Conservation (phyloP, 331 rosid genomes). For the Stylosanthes scabra region DNA sequence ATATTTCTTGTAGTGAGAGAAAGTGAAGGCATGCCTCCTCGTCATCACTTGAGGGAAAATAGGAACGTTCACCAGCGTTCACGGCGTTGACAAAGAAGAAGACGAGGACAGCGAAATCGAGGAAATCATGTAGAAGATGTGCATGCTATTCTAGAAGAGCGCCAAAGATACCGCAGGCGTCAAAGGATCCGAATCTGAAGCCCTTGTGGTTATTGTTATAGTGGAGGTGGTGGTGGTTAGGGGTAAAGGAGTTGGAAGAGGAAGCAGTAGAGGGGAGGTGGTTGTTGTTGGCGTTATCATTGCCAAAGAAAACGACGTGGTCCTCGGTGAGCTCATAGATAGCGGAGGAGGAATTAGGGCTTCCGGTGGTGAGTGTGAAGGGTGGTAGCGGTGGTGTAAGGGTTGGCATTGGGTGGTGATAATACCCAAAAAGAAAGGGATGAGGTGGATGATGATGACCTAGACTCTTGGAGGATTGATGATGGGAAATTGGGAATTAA, state of each 20-base stretch:
- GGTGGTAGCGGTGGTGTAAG: no score
- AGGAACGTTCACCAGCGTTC: no score
- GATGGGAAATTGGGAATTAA: no score
- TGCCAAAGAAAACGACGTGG: constrained; percentile 69
- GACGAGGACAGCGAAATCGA: constrained; percentile 51
- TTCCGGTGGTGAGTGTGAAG: neutral
- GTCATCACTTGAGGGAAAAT: no score
- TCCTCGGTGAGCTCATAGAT: constrained; percentile 70
- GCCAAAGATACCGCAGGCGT: constrained; percentile 78
- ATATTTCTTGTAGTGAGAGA: no score
- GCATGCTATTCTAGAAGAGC: constrained; percentile 67
- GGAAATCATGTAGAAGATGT: constrained; percentile 54
- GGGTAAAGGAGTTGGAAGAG: constrained; percentile 44
- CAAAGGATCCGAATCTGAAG: constrained; percentile 47
- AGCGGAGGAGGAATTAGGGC: constrained; percentile 23
- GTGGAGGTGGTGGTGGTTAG: constrained; percentile 19
- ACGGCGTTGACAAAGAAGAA: constrained; percentile 35
- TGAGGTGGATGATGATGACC: no score
- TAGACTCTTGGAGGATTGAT: no score
- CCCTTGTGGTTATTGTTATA: constrained; percentile 45
- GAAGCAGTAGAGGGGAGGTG: constrained; percentile 40
- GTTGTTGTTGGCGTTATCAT: constrained; percentile 46
- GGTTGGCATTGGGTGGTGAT: no score
- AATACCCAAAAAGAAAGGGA: no score
- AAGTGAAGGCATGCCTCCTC: no score